A percentile compares a stretch with the other conserved stretches of the same genome.
These are phyloP conservation scores for Simmondsia chinensis DNA, from an alignment of 148 eudicot genomes.

Conservation along the genomic window DNA sequence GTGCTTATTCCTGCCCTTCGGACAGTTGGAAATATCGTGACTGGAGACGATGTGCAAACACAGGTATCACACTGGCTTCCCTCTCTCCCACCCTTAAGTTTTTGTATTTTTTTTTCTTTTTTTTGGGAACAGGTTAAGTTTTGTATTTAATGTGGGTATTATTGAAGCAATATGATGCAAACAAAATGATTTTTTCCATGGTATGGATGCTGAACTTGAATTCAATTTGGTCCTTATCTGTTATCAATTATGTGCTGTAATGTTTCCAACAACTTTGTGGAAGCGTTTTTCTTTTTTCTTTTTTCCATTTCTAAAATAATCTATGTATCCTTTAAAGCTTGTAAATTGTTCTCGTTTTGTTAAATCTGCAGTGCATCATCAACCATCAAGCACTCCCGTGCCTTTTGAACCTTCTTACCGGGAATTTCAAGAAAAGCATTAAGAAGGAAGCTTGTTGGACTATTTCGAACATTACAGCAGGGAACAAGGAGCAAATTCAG, in stretches of 20 bases:
- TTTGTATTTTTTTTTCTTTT: neutral
- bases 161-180: neutral
- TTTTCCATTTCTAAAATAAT: neutral
- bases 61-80: slow-evolving; percentile 18
- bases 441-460: slow-evolving; percentile 66
- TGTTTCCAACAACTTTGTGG: too few relatives aligned
- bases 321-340: neutral
- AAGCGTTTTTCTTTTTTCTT: too few relatives aligned
- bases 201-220: too few relatives aligned
- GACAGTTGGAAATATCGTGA: slow-evolving; percentile 42
- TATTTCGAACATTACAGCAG: slow-evolving; percentile 49
- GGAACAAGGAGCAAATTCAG: slow-evolving; percentile 45
- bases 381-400: slow-evolving; percentile 27
- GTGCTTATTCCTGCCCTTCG: slow-evolving; percentile 47
- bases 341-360: neutral
- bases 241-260: too few relatives aligned
- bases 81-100: neutral
- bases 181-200: too few relatives aligned
- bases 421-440: slow-evolving; percentile 36
- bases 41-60: slow-evolving; percentile 36
- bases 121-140: neutral
- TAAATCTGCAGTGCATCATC: slow-evolving; percentile 23
- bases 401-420: slow-evolving; percentile 26
- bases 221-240: too few relatives aligned
- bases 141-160: neutral